phyloP scores from a whole-genome alignment of 495 filamentous ascomycete species.

The Paragyromitra xinjiangensis region DNA sequence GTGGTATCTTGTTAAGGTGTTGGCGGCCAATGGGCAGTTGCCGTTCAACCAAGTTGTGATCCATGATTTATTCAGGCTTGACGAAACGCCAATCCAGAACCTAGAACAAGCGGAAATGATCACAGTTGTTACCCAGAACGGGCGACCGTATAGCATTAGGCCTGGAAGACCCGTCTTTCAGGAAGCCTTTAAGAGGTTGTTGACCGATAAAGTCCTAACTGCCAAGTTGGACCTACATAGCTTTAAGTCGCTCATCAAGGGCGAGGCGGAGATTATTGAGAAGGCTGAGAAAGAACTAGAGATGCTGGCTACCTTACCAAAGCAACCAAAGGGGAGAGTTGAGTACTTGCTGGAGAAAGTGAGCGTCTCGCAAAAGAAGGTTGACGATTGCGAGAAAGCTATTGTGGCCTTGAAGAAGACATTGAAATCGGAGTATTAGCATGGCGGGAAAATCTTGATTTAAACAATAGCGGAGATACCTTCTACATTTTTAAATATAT shows the following conservation, averaged over 20 bases:
- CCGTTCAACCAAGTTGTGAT: constrained; percentile 86
- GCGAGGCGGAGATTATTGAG: constrained; percentile 76
- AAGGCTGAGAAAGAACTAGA: constrained; percentile 82
- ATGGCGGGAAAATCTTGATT: neutral
- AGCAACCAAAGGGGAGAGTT: constrained; percentile 70
- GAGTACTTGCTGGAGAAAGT: constrained; percentile 79
- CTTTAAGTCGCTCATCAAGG: constrained; percentile 71
- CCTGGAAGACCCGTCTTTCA: constrained; percentile 89
- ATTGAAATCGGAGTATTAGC: constrained; percentile 46
- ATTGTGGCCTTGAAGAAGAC: constrained; percentile 74
- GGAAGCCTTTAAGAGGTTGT: constrained; percentile 77
- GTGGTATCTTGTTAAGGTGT: constrained; percentile 82
- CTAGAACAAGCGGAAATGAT: constrained; percentile 91
- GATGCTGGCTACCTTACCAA: constrained; percentile 70
- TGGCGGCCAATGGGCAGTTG: constrained; percentile 69
- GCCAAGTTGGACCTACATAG: constrained; percentile 78
- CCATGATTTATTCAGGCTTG: constrained; percentile 73
- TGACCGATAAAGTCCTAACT: constrained; percentile 74
- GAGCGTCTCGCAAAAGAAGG: constrained; percentile 74
- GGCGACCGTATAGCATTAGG: constrained; percentile 77
- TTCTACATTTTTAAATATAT: neutral
- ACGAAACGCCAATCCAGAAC: constrained; percentile 76
- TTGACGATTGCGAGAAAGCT: constrained; percentile 77
- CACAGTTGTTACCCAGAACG: constrained; percentile 73
- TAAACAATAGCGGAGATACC: neutral